Evolutionary conservation across 495 filamentous ascomycete genomes (phyloP).

Genomic region (Pseudomonodictys pantanalensis): DNA sequence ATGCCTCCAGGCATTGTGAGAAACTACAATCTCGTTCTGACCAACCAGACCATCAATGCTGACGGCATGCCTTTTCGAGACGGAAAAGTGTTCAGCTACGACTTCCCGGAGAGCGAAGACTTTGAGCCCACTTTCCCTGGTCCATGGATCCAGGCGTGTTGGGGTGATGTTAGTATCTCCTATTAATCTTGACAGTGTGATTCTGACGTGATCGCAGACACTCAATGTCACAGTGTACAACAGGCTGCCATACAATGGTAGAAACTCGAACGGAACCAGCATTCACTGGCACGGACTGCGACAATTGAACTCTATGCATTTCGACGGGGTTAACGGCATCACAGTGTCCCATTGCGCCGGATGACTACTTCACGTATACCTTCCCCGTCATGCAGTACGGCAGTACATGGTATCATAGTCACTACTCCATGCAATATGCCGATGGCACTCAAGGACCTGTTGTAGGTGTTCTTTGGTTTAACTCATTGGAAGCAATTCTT

Average conservation of each 20-base stretch:
- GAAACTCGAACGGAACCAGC: conserved; percentile 38
- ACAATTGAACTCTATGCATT: conserved; percentile 4
- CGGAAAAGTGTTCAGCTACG: conserved; percentile 35
- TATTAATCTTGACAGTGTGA: not conserved
- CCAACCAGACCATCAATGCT: conserved; percentile 30
- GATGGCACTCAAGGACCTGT: too few species aligned
- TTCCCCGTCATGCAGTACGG: too few species aligned
- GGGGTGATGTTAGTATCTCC: conserved; percentile 18
- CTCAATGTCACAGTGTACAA: conserved; percentile 34
- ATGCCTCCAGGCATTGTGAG: conserved; percentile 33
- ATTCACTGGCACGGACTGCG: conserved; percentile 32
- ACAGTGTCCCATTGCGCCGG: conserved; percentile 36
- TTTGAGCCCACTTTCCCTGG: conserved; percentile 38
- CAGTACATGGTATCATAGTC: too few species aligned
- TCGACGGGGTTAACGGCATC: conserved; percentile 25
- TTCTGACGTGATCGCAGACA: not conserved
- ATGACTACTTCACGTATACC: too few species aligned
- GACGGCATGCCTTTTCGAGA: conserved; percentile 31
- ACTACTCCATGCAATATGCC: too few species aligned
- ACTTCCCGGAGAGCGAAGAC: too few species aligned
- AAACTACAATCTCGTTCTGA: conserved; percentile 32
- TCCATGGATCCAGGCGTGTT: conserved; percentile 46
- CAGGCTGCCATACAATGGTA: not conserved
- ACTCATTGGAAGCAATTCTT: too few species aligned
- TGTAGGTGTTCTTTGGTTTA: too few species aligned